Evolutionary conservation across 805 yeast species (phyloP), one percentile per base, ranked within the genome.

Genomic region (Starmera pachycereana): DNA sequence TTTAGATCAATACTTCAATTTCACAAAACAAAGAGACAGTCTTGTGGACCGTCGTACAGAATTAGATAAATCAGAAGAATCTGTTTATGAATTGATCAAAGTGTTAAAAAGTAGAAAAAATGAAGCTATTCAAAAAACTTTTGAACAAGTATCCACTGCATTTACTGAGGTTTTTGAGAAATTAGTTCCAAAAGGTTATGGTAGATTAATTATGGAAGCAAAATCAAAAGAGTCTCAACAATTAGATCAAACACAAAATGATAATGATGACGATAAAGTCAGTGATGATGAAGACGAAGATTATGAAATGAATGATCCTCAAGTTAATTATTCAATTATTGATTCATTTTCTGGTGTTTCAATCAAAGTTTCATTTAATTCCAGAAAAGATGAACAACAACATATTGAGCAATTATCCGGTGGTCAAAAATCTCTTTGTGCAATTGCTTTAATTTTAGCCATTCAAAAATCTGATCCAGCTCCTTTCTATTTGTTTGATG

Each of bases 361-460:
- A 0, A 85, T 92, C 40, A 69, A 81, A 9, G 97, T 89, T 3
- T 85, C 96, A 0, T 90, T 90, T 68, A 90, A 87, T 56, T 81
- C 94, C 9, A 80, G 80, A 53, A 69, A 72, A 25, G 83, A 89
- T 54, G 96, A 88, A 49, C 96, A 86, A 57, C 83, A 81, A 44
- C 71, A 84, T 45, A 81, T 90, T 41, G 95, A 87, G 56, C 97
- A 89, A 56, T 67, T 92, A 13, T 86, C 96, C 1, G 98, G 98
- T 33, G 98, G 98, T 10, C 98, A 92, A 55, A 90, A 90, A 57
- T 84, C 97, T 0, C 66, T 92, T n/a, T 89, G 97, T 66, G 97
- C 98, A 1, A 78, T 92, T 49, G 89, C 97, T 0, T 71, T 92
- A 38, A 89, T 92, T 48, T 69, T 92, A 42, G 97, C 98, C 4